These are phyloP conservation scores for Chaetomidium leptoderma DNA, from an alignment of 495 filamentous ascomycete genomes.

Conservation along the genomic window DNA sequence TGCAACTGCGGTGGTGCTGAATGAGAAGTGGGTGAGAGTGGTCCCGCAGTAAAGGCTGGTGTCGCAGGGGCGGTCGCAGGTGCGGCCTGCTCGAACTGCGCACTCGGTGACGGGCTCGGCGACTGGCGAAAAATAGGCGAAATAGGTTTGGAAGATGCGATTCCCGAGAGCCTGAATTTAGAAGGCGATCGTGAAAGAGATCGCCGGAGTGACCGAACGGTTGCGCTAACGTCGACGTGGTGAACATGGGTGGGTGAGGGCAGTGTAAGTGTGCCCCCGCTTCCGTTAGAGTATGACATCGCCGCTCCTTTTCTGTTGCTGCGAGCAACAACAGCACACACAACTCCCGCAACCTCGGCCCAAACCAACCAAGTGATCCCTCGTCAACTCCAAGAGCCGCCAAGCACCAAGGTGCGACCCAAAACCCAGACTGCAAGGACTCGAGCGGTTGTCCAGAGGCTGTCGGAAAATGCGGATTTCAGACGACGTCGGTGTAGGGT, in stretches of 20 bases:
- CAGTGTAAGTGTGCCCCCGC: constrained; percentile 75
- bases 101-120: constrained; percentile 15
- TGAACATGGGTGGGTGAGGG: constrained; percentile 78
- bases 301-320: neutral
- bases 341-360: neutral
- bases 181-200: constrained; percentile 86
- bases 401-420: neutral
- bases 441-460: neutral
- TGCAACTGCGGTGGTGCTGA: constrained; percentile 34
- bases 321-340: neutral
- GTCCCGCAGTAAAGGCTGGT: constrained; percentile 27
- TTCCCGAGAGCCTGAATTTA: constrained; percentile 61
- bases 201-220: constrained; percentile 72
- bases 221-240: constrained; percentile 70
- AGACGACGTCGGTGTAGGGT: constrained; percentile 4
- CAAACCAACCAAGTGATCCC: neutral
- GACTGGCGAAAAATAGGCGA: constrained; percentile 15
- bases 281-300: constrained; percentile 46
- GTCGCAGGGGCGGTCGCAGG: constrained; percentile 21
- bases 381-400: neutral
- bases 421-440: neutral
- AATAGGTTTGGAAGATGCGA: constrained; percentile 8
- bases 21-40: constrained; percentile 24
- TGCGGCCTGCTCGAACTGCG: constrained; percentile 4
- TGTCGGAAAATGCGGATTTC: neutral